These are phyloP conservation scores for Alternaria viburni DNA, from an alignment of 2,329 filamentous ascomycete species.

Conservation along the genomic window DNA sequence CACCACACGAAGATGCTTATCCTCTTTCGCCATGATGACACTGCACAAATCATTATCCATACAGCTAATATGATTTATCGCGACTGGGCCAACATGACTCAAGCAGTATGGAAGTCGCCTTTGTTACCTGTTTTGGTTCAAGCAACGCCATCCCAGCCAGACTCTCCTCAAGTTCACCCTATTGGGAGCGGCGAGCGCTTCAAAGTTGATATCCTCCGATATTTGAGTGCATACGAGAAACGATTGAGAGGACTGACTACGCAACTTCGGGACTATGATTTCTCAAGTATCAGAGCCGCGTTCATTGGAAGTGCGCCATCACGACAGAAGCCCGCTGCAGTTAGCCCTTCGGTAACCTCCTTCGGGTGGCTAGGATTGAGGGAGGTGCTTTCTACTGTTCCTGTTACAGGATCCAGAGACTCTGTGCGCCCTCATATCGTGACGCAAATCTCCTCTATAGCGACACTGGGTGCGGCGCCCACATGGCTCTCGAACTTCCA, in stretches of 20 bases:
- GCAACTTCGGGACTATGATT: conserved; percentile 70
- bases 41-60: conserved; percentile 80
- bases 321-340: conserved; percentile 58
- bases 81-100: conserved; percentile 89
- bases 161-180: conserved; percentile 10
- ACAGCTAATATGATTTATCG: conserved; percentile 90
- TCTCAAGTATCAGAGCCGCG: conserved; percentile 70
- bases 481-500: conserved; percentile 71
- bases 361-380: conserved; percentile 80
- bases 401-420: conserved; percentile 41
- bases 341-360: conserved; percentile 57
- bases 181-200: conserved; percentile 73
- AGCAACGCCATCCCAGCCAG: background rate
- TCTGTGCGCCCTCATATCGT: conserved; percentile 52
- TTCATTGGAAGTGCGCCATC: conserved; percentile 82
- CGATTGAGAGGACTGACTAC: conserved; percentile 62
- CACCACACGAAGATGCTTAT: conserved; percentile 88
- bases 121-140: conserved; percentile 61
- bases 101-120: conserved; percentile 81
- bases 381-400: conserved; percentile 62
- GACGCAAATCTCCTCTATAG: conserved; percentile 79
- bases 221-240: conserved; percentile 73
- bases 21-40: conserved; percentile 77
- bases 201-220: conserved; percentile 75
- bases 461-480: conserved; percentile 73